Evolutionary conservation across 768 basidiomycete species (phyloP).

Genomic region (Podaxis rugospora): DNA sequence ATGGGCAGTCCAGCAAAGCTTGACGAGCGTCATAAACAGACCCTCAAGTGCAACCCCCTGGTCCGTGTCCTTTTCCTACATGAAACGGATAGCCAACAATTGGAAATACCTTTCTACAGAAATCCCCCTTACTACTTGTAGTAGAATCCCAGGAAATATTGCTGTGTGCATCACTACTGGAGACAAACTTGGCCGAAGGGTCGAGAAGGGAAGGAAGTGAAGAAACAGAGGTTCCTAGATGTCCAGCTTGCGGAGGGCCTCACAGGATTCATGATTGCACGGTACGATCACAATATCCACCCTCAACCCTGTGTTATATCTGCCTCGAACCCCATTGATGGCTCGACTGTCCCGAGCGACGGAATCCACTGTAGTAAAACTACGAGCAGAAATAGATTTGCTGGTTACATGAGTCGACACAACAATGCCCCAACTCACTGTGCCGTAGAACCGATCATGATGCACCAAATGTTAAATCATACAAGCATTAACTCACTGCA

Average conservation of each 20-base stretch:
- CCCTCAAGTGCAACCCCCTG: too few species aligned
- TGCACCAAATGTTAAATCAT: too few species aligned
- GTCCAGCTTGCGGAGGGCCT: constrained; percentile 1
- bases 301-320: constrained; percentile 4
- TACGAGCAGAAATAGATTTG: too few species aligned
- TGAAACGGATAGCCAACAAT: too few species aligned
- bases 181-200: not conserved
- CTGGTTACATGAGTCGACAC: too few species aligned
- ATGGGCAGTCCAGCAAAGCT: not conserved
- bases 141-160: not conserved
- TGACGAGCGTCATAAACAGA: not conserved
- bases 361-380: not conserved
- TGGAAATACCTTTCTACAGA: not conserved
- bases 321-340: constrained; percentile 11
- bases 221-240: not conserved
- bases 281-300: not conserved
- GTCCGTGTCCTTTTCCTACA: not conserved
- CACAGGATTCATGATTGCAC: constrained; percentile 2
- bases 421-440: too few species aligned
- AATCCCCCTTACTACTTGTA: not conserved
- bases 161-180: not conserved
- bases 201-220: not conserved
- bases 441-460: too few species aligned
- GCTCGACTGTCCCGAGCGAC: constrained; percentile 6
- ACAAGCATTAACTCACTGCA: too few species aligned